phyloP scores from a whole-genome alignment of 2,329 filamentous ascomycete genomes.

The Aspergillus luchuensis region DNA sequence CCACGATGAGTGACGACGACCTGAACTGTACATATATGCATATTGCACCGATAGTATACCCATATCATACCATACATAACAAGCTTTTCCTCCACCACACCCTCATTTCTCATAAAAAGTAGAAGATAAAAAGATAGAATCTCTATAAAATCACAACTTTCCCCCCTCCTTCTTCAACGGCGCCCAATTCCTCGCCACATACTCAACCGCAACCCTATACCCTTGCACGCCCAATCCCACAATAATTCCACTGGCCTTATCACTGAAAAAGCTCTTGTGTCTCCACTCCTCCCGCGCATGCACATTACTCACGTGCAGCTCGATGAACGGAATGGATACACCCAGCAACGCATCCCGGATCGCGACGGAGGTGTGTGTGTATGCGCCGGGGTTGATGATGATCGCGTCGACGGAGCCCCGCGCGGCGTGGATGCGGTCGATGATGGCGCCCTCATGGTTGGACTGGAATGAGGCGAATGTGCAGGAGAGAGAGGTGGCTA shows the following conservation, averaged over 20 bases:
- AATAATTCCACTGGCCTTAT: conserved; percentile 74
- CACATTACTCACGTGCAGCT: conserved; percentile 76
- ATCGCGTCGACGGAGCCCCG: conserved; percentile 60
- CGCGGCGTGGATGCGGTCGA: conserved; percentile 72
- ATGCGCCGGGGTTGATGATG: conserved; percentile 74
- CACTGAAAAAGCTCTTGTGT: conserved; percentile 70
- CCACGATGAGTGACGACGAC: not conserved
- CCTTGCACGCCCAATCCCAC: conserved; percentile 67
- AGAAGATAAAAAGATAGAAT: too few relatives aligned
- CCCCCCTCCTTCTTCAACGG: conserved; percentile 35
- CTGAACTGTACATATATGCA: conserved; percentile 1
- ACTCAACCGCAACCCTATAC: conserved; percentile 63
- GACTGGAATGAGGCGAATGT: conserved; percentile 67
- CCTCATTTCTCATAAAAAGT: not conserved
- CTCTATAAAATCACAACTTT: not conserved
- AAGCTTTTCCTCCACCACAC: not conserved
- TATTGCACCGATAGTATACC: not conserved
- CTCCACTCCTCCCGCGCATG: conserved; percentile 70
- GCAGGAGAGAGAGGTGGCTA: conserved; percentile 54
- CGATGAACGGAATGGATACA: conserved; percentile 71
- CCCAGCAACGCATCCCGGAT: conserved; percentile 73
- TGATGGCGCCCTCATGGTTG: conserved; percentile 74
- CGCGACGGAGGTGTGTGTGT: conserved; percentile 75
- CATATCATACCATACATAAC: too few relatives aligned
- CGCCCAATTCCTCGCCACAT: conserved; percentile 44